Base-by-base conservation (phyloP, 2,329 filamentous ascomycete species). In the Colletotrichum noveboracense region DNA sequence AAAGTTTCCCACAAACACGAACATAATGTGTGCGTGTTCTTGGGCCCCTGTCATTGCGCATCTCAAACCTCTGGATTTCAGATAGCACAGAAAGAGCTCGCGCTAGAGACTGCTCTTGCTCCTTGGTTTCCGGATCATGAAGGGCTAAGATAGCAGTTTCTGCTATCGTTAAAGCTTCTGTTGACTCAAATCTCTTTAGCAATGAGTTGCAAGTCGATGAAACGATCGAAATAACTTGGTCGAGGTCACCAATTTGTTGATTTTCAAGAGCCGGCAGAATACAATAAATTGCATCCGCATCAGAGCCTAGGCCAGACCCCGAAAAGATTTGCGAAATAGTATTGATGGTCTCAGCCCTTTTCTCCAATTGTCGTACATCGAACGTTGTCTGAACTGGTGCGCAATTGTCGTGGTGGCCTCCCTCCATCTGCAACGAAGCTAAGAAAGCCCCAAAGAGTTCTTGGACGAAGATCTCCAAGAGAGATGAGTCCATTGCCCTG, bases 401-500 rank as follows among this genome's bases (percentile, higher is more conserved):
- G 38, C 38, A 5, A 3, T n/a, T 7, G 5, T n/a, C 8, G 2
- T 43, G 0, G 8, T n/a, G 1, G 2, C 9, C 38, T 43, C 0
- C 16, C 18, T 18, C 0, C 38, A 2, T 12, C 9, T n/a, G 5
- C 3, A 43, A 8, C 2, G 0, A 18, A n/a, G 38, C 38, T 10
- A 43, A 3, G 18, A 43, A 43, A 43, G 8, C 38, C 38, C 38
- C 38, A 8, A 43, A 43, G 18, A 43, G 8, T 10, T 43, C 38
- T n/a, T 43, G 38, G 18, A 8, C 0, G 9, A 18, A 43, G 5
- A 43, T 43, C 0, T 43, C 38, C 9, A 43, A 2, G 5, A 43
- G 38, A 3, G 38, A n/a, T 2, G 38, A n/a, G 2, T n/a, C 0
- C 3, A 0, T 43, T 3, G 5, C 6, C 0, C 0, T 1, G 18